Percentiles rank a stretch among this genome's conserved stretches.
These are phyloP conservation scores for Chlamydomonas sp. DNA, from an alignment of 139 green algal species.

Conservation along the genomic window DNA sequence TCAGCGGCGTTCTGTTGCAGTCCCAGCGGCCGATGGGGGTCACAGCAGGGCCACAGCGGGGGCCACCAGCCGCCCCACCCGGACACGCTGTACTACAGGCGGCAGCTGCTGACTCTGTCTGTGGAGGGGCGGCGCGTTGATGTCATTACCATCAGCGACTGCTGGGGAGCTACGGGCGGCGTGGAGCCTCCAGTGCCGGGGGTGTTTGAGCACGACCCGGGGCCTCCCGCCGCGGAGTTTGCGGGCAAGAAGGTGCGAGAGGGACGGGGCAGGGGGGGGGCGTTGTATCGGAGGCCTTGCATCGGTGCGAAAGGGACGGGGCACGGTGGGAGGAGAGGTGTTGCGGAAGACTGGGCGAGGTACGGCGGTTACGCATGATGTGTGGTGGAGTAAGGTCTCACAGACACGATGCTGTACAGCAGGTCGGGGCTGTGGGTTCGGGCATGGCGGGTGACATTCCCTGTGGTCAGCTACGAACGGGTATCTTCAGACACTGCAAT, in stretches of 20 bases:
- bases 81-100: constrained; percentile 54
- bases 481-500: no score
- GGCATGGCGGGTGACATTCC: no score
- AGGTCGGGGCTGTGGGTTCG: no score
- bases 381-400: no score
- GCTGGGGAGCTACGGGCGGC: constrained; percentile 16
- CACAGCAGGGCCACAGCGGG: not conserved
- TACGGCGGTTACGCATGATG: no score
- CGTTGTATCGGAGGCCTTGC: no score
- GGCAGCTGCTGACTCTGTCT: constrained; percentile 51
- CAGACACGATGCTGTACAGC: no score
- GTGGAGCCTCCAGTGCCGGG: constrained; percentile 3
- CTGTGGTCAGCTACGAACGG: no score
- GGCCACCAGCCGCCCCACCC: not conserved
- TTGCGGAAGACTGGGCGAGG: no score
- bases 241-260: constrained; percentile 6
- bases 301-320: no score
- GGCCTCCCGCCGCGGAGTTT: constrained; percentile 6
- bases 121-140: constrained; percentile 56
- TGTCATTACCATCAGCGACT: constrained; percentile 65
- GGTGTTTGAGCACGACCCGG: constrained; percentile 28
- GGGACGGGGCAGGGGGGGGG: no score
- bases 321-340: no score
- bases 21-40: not conserved
- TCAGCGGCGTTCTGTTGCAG: not conserved